These are phyloP conservation scores for Diaporthe ilicicola DNA, from an alignment of 2,329 filamentous ascomycete species.

Conservation along the genomic window DNA sequence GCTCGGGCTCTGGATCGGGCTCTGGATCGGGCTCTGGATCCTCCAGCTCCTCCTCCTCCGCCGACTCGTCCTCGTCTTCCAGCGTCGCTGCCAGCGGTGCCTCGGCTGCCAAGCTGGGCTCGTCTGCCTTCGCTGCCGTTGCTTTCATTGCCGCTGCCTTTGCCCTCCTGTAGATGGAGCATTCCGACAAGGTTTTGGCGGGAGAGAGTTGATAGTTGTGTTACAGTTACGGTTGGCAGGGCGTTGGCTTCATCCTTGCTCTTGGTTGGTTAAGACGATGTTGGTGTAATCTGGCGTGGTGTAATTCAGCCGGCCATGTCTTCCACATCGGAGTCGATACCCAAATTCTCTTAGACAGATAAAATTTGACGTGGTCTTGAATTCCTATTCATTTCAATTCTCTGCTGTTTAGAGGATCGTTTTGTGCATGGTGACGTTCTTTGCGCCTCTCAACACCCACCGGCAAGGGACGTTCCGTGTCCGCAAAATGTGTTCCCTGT, in stretches of 20 bases:
- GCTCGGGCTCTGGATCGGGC: conserved; percentile 30
- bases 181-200: neutral
- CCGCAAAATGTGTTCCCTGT: neutral
- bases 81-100: conserved; percentile 28
- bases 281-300: neutral
- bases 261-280: conserved; percentile 15
- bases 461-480: neutral
- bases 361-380: conserved; percentile 14
- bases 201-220: neutral
- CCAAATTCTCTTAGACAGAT: conserved; percentile 25
- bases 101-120: conserved; percentile 27
- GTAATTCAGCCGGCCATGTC: neutral
- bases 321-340: conserved; percentile 25
- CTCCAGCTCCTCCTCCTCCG: conserved; percentile 32
- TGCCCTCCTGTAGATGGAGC: conserved; percentile 21
- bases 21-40: conserved; percentile 38
- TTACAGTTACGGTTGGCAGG: neutral
- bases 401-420: neutral
- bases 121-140: conserved; percentile 29
- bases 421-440: neutral
- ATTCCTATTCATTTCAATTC: neutral
- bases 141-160: conserved; percentile 31
- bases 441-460: neutral
- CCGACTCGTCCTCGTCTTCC: conserved; percentile 15
- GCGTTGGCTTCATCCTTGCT: conserved; percentile 5